Conservation (phyloP, 1,284 basidiomycete genomes). For the Cutaneotrichosporon sp. region DNA sequence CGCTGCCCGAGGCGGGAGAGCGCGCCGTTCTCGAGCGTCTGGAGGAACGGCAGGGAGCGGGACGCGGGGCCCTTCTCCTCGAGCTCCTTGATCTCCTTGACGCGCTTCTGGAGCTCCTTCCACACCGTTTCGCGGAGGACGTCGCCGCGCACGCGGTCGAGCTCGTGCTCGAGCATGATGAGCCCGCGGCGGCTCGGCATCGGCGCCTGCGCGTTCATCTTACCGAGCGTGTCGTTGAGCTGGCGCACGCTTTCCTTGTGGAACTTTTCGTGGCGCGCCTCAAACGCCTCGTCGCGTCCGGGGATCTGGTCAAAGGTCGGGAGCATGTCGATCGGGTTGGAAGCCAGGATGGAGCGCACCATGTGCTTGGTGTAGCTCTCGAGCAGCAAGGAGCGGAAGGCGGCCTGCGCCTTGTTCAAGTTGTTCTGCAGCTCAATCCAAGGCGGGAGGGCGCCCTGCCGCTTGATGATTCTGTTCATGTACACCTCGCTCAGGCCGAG, state of each 20-base stretch:
- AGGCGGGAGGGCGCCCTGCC: constrained; percentile 81
- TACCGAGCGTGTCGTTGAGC: constrained; percentile 70
- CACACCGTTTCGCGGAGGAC: constrained; percentile 47
- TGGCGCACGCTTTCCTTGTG: constrained; percentile 70
- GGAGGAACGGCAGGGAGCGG: constrained; percentile 6
- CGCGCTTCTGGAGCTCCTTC: constrained; percentile 39
- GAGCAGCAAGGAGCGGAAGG: constrained; percentile 66
- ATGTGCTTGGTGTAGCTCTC: constrained; percentile 58
- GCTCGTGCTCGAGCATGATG: constrained; percentile 62
- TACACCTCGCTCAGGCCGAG: constrained; percentile 65
- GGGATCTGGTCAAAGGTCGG: constrained; percentile 58
- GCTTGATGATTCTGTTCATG: constrained; percentile 82
- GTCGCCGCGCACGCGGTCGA: constrained; percentile 62
- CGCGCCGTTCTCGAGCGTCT: constrained; percentile 4
- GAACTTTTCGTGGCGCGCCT: constrained; percentile 66
- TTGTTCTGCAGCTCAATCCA: constrained; percentile 84
- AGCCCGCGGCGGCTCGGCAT: constrained; percentile 68
- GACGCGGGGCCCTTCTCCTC: constrained; percentile 3
- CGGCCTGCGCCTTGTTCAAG: constrained; percentile 61
- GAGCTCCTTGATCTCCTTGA: constrained; percentile 9
- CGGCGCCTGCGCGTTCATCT: constrained; percentile 78
- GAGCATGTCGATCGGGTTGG: constrained; percentile 51
- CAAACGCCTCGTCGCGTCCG: constrained; percentile 71
- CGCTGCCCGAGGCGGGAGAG: constrained; percentile 5
- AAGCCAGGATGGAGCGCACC: constrained; percentile 61